These are phyloP conservation scores for Nidula microcarpa DNA, from an alignment of 768 basidiomycete species.

Conservation along the genomic window DNA sequence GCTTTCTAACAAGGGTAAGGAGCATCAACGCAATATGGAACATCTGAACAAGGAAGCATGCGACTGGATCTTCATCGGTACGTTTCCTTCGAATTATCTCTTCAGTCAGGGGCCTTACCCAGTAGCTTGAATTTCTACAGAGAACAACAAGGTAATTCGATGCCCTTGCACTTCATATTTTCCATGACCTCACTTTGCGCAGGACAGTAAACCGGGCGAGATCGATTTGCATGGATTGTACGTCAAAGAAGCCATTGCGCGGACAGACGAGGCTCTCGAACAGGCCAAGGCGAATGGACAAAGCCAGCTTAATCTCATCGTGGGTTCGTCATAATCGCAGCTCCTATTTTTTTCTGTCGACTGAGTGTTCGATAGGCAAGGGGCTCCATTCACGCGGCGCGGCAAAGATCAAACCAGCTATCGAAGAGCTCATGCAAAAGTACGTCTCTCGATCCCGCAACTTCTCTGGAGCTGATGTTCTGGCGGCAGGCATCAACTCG, in stretches of 20 bases:
- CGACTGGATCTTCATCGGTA: slow-evolving; percentile 83
- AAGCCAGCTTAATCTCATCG: slow-evolving; percentile 72
- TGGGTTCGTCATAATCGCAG: slow-evolving; percentile 49
- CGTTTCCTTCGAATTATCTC: slow-evolving; percentile 21
- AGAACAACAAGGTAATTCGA: slow-evolving; percentile 72
- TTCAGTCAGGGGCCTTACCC: slow-evolving; percentile 1
- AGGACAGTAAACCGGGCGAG: slow-evolving; percentile 71
- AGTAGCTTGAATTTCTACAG: slow-evolving; percentile 28
- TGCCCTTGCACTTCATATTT: too few relatives aligned
- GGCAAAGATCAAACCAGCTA: slow-evolving; percentile 90
- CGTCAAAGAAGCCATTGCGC: slow-evolving; percentile 85
- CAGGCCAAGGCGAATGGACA: slow-evolving; percentile 63
- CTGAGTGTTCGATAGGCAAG: slow-evolving; percentile 51
- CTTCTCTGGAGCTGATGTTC: background rate
- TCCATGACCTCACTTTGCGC: too few relatives aligned
- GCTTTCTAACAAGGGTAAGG: slow-evolving; percentile 76
- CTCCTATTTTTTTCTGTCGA: background rate
- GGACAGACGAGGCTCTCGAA: slow-evolving; percentile 67
- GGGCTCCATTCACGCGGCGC: slow-evolving; percentile 79
- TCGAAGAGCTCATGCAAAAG: slow-evolving; percentile 85
- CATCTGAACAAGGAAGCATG: slow-evolving; percentile 76
- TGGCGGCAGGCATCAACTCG: slow-evolving; percentile 58
- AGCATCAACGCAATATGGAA: slow-evolving; percentile 76
- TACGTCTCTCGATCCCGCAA: slow-evolving; percentile 24
- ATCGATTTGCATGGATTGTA: slow-evolving; percentile 91